phyloP scores from a whole-genome alignment of 2,329 filamentous ascomycete genomes.

The Mariannaea elegans region DNA sequence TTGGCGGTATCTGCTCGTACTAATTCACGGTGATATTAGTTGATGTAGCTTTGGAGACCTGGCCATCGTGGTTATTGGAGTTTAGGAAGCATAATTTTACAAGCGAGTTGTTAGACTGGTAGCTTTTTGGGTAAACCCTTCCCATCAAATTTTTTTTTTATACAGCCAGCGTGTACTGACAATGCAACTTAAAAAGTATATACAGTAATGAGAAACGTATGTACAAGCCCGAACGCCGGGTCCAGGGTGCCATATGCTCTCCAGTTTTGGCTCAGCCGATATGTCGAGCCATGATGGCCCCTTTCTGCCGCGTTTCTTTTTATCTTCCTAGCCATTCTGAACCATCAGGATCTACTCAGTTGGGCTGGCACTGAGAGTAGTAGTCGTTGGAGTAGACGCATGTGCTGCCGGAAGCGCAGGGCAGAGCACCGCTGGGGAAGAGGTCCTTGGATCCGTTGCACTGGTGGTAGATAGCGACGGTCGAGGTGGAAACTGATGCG shows the following conservation, averaged over 20 bases:
- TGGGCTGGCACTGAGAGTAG: constrained; percentile 38
- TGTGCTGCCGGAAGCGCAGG: constrained; percentile 34
- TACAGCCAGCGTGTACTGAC: constrained; percentile 14
- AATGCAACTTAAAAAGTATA: constrained; percentile 30
- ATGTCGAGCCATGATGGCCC: constrained; percentile 6
- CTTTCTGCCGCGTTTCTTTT: neutral
- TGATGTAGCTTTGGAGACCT: neutral
- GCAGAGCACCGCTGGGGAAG: constrained; percentile 33
- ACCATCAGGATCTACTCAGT: constrained; percentile 25
- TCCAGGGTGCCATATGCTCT: constrained; percentile 21
- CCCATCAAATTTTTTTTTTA: constrained; percentile 18
- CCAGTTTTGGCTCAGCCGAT: constrained; percentile 21
- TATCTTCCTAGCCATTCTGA: neutral
- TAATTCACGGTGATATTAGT: neutral
- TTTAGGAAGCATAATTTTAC: neutral
- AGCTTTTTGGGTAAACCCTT: constrained; percentile 17
- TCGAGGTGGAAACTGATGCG: neutral
- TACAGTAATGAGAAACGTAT: constrained; percentile 31
- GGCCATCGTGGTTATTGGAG: neutral
- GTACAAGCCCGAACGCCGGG: constrained; percentile 29
- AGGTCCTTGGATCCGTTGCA: constrained; percentile 34
- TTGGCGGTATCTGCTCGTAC: constrained; percentile 69
- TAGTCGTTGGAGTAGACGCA: constrained; percentile 37
- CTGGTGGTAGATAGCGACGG: constrained; percentile 29
- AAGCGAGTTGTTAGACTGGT: neutral